Percentiles rank a stretch among this genome's conserved stretches.
These are phyloP conservation scores for Aspergillus leporis DNA, from an alignment of 495 filamentous ascomycete genomes.

Conservation along the genomic window DNA sequence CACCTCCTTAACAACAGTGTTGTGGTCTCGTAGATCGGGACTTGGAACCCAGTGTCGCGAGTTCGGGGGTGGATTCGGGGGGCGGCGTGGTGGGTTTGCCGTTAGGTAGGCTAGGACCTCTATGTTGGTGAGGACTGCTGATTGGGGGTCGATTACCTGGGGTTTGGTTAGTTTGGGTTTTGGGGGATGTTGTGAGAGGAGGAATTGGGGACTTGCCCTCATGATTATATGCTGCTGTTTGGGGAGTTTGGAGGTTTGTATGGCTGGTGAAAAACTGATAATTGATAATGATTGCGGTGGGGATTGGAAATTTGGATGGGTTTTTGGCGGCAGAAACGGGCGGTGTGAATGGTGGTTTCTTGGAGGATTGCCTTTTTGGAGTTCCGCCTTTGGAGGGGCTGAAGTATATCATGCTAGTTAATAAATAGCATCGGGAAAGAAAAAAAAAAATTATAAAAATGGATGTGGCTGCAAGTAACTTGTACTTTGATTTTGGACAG, in stretches of 20 bases:
- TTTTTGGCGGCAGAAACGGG: conserved; percentile 17
- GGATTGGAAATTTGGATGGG: background rate
- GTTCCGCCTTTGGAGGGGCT: background rate
- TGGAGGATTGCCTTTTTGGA: background rate
- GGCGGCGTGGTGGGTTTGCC: conserved; percentile 45
- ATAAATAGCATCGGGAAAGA: background rate
- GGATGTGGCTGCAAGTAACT: too few species aligned
- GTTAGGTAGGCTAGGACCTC: conserved; percentile 62
- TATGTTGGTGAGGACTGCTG: conserved; percentile 62
- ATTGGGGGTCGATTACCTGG: conserved; percentile 63
- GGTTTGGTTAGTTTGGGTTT: background rate
- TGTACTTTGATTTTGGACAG: too few species aligned
- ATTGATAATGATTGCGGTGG: background rate
- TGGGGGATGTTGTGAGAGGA: background rate
- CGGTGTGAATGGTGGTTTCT: background rate
- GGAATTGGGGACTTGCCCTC: conserved; percentile 29
- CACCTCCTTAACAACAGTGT: conserved; percentile 54
- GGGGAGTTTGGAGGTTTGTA: background rate
- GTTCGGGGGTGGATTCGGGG: conserved; percentile 41
- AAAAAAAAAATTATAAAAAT: background rate
- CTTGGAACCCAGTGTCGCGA: conserved; percentile 44
- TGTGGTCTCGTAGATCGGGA: conserved; percentile 47
- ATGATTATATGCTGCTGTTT: conserved; percentile 20
- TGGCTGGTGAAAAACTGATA: background rate
- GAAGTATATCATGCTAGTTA: background rate